Conservation (phyloP, 768 basidiomycete genomes). For the Boletus sp. region DNA sequence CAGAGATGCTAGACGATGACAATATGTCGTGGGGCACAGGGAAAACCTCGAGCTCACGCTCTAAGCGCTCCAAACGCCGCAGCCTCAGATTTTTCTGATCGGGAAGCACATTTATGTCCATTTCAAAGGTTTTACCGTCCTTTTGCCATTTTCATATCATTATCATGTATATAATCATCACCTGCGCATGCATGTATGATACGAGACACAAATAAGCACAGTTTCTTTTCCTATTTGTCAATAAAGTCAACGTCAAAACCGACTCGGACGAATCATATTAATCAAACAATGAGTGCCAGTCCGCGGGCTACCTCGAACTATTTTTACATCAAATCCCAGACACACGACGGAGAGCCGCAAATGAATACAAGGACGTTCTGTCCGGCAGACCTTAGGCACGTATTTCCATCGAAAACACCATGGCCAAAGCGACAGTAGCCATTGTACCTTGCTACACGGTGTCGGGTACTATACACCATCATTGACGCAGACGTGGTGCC, state of each 20-base stretch:
- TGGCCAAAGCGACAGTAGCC: too few species aligned
- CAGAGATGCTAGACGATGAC: conserved; percentile 30
- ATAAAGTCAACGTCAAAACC: neutral
- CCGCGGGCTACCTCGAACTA: conserved; percentile 1
- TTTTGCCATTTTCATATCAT: neutral
- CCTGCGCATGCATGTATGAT: conserved; percentile 13
- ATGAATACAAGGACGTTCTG: neutral
- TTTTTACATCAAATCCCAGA: neutral
- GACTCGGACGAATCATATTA: neutral
- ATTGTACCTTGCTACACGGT: too few species aligned
- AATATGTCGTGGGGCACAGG: conserved; percentile 27
- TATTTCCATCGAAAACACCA: too few species aligned
- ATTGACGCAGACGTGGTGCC: too few species aligned
- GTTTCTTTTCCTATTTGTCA: neutral
- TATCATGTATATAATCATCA: conserved; percentile 5
- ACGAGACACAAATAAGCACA: neutral
- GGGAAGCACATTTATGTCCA: neutral
- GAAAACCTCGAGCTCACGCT: neutral
- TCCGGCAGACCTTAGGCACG: too few species aligned
- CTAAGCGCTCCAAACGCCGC: conserved; percentile 8
- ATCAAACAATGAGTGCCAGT: too few species aligned
- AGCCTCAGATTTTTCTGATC: conserved; percentile 12
- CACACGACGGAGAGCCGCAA: neutral
- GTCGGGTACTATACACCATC: too few species aligned
- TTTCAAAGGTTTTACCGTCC: too few species aligned